phyloP scores from a whole-genome alignment of 305 asterid genomes.

The Euphrasia arctica region DNA sequence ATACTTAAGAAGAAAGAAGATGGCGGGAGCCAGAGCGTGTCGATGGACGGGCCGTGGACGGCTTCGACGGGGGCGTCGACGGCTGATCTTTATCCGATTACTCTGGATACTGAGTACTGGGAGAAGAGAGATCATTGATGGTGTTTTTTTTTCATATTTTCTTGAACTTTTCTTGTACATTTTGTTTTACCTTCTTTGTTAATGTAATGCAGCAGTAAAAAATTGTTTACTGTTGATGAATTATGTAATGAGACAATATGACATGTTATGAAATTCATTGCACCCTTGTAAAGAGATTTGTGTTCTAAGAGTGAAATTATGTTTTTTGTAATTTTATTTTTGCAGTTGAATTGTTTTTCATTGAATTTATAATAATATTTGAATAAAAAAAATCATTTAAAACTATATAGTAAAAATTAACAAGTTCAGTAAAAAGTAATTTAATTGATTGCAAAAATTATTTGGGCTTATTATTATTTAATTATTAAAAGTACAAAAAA shows the following conservation, averaged over 20 bases:
- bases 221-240: neutral
- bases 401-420: no score
- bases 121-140: slow-evolving; percentile 30
- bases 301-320: no score
- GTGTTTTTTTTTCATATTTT: neutral
- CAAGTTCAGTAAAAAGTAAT: no score
- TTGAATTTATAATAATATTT: no score
- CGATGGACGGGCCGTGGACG: slow-evolving; percentile 43
- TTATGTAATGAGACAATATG: neutral
- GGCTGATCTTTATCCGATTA: slow-evolving; percentile 46
- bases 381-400: no score
- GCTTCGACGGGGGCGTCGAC: slow-evolving; percentile 37
- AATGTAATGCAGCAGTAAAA: neutral
- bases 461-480: no score
- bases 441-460: no score
- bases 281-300: no score
- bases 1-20: neutral
- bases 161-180: neutral
- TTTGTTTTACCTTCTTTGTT: neutral
- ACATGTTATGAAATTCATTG: no score
- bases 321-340: no score
- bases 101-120: slow-evolving; percentile 39
- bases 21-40: slow-evolving; percentile 29
- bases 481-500: no score
- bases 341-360: no score